Base-by-base conservation (phyloP, 805 yeast genomes). In the Myxozyma neotropica region DNA sequence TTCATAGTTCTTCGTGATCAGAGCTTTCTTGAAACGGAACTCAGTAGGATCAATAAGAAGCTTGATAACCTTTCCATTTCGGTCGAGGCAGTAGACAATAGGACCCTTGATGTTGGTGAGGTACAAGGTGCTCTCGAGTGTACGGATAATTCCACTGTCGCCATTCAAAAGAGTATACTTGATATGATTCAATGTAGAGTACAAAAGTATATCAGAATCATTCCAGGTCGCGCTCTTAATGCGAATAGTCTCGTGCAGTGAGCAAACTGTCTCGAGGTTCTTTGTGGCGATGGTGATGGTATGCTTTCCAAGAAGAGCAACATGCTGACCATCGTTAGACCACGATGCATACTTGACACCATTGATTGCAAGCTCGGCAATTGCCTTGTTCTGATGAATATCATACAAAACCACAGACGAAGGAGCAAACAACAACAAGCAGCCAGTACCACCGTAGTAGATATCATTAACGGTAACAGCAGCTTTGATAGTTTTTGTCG, bases 181-280 rank as follows among this genome's bases (percentile, higher is more conserved):
- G 76, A 95, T 87, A 74, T 94, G 99, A 77, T 93, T 93, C 74
- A 94, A 80, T 6, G 99, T 94, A 21, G 97, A 87, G 76, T 93
- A 94, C 67, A 94, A 81, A 73, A 94, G 81, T 33, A 95, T 96
- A 54, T 93, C 93, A 50, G 88, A 79, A 68, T 91, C 97, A 74
- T 94, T 98, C 97, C 97, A 94, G 19, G 96, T 89, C 48, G 97
- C 97, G 77, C 95, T 86, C 78, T 94, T 94, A 70, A 94, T 90
- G 73, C 99, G 81, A 68, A 94, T 94, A 2, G 98, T 93, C 78
- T 94, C 99, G 73, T 91, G 97, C 83, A 91, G 81, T 1, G 96
- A 84, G 55, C 93, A 85, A 42, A 91, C 79, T 58, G 84, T 76
- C 71, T 89, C 91, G 68, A 93, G 80, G 65, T 83, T 86, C 73